Percentiles rank a stretch among this genome's conserved stretches.
These are phyloP conservation scores for Cordyceps militaris DNA, from an alignment of 2,329 filamentous ascomycete species.

Conservation along the genomic window DNA sequence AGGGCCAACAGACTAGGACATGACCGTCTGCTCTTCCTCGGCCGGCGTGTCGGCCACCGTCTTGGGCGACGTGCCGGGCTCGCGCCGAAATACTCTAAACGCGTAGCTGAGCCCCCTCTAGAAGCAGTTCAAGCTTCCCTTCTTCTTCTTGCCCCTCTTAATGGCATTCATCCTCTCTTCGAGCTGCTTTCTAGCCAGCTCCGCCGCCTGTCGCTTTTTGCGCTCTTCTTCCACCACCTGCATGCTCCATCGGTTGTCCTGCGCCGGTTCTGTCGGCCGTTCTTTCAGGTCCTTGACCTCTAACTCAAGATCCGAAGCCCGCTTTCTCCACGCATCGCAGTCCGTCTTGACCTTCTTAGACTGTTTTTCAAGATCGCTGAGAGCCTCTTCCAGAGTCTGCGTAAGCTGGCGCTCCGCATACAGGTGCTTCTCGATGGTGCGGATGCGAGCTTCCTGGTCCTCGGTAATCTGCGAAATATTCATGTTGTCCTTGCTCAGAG, in stretches of 20 bases:
- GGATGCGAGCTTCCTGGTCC: conserved; percentile 90
- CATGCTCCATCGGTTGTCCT: conserved; percentile 60
- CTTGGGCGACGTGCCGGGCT: background rate
- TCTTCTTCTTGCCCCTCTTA: conserved; percentile 87
- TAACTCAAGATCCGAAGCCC: conserved; percentile 65
- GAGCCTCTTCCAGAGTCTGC: conserved; percentile 86
- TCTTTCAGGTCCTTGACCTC: conserved; percentile 62
- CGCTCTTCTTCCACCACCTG: conserved; percentile 95
- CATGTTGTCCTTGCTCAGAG: conserved; percentile 69
- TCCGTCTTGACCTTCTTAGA: conserved; percentile 89
- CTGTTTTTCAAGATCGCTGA: conserved; percentile 87
- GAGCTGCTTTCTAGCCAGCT: conserved; percentile 79
- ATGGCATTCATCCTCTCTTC: conserved; percentile 93
- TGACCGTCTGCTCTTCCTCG: conserved; percentile 4
- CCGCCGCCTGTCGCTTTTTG: conserved; percentile 83
- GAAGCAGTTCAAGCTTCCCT: conserved; percentile 95
- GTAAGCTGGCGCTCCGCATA: conserved; percentile 95
- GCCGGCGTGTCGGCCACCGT: background rate
- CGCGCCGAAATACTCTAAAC: conserved; percentile 8
- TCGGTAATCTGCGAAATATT: conserved; percentile 74
- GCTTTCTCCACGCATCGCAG: conserved; percentile 84
- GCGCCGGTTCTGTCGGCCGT: conserved; percentile 37
- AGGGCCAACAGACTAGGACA: conserved; percentile 1
- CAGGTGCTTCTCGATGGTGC: conserved; percentile 93
- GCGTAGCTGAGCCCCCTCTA: conserved; percentile 40